These are phyloP conservation scores for Cladosporium austrohemisphaericum DNA, from an alignment of 2,329 filamentous ascomycete genomes.

Conservation along the genomic window DNA sequence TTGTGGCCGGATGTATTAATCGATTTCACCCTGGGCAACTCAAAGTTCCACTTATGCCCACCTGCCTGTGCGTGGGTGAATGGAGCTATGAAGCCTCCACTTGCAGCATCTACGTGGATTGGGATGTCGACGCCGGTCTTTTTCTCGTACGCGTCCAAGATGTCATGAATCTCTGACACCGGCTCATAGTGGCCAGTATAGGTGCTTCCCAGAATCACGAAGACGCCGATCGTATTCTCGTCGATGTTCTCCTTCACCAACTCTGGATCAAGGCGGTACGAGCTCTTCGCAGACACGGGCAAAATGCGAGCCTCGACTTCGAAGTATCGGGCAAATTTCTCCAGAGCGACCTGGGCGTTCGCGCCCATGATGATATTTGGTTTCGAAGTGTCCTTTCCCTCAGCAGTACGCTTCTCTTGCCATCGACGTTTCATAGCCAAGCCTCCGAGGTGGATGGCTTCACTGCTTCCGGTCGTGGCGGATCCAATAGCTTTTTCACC, in stretches of 20 bases:
- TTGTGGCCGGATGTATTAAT: conserved; percentile 66
- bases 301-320: conserved; percentile 66
- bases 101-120: conserved; percentile 63
- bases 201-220: conserved; percentile 67
- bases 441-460: conserved; percentile 67
- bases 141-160: conserved; percentile 61
- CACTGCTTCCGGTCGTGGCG: conserved; percentile 67
- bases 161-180: conserved; percentile 62
- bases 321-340: conserved; percentile 72
- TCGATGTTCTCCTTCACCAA: conserved; percentile 65
- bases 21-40: conserved; percentile 58
- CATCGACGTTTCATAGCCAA: conserved; percentile 72
- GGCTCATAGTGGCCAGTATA: conserved; percentile 73
- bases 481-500: conserved; percentile 63
- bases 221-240: conserved; percentile 74
- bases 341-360: conserved; percentile 68
- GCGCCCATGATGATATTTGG: conserved; percentile 74
- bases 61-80: conserved; percentile 56
- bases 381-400: conserved; percentile 59
- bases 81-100: conserved; percentile 59
- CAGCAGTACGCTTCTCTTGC: conserved; percentile 59
- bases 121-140: conserved; percentile 62
- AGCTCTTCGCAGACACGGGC: conserved; percentile 59
- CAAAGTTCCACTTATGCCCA: conserved; percentile 61
- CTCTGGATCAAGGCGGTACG: conserved; percentile 60